Evolutionary conservation across 306 rosid species (phyloP).

Genomic region (Prunus armeniaca): DNA sequence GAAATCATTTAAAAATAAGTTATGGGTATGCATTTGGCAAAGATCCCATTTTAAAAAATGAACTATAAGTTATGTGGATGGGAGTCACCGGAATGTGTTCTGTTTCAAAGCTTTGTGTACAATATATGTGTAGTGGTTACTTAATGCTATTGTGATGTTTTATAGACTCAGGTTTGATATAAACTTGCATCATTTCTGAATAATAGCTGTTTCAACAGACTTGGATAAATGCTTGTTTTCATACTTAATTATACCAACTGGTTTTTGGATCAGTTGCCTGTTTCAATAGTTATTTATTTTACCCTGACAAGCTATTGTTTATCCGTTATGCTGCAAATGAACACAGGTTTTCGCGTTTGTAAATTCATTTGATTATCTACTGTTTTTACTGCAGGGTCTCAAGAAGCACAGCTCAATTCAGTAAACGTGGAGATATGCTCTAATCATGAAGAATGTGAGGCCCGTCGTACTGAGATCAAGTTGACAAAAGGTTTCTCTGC

Average conservation of each 20-base stretch:
- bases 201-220: background rate
- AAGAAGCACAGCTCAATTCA: slow-evolving; percentile 55
- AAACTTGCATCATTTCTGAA: slow-evolving; percentile 1
- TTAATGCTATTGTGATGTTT: background rate
- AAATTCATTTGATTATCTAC: background rate
- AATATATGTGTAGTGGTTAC: background rate
- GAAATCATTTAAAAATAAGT: background rate
- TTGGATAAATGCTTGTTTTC: background rate
- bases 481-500: slow-evolving; percentile 95
- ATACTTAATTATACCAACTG: background rate
- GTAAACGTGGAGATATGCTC: slow-evolving; percentile 53
- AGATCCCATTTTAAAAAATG: background rate
- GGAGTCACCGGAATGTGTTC: too few relatives aligned
- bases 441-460: slow-evolving; percentile 87
- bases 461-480: slow-evolving; percentile 70
- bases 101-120: too few relatives aligned
- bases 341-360: background rate
- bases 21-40: background rate
- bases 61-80: background rate
- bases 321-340: background rate
- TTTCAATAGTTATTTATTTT: too few relatives aligned
- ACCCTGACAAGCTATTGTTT: background rate
- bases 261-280: background rate
- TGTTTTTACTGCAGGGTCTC: slow-evolving; percentile 60
- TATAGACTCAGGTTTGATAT: background rate